Evolutionary conservation across 2,329 filamentous ascomycete genomes (phyloP), one percentile per base, ranked within the genome.

Genomic region (Fusarium coffeatum): DNA sequence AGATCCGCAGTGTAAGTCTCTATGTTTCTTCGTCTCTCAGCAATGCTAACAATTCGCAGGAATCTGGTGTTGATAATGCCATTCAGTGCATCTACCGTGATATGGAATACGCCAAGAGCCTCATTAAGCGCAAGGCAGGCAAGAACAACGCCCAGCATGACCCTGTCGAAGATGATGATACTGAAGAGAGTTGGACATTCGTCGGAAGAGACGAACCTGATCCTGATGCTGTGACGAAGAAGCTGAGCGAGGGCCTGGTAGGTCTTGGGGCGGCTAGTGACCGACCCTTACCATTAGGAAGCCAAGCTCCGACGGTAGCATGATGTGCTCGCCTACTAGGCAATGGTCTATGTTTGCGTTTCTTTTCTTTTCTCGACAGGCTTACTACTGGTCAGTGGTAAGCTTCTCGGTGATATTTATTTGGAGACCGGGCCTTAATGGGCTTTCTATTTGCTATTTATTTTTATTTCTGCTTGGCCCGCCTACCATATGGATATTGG

Each of bases 41-140:
- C 40, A 60, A 12, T 59, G 53, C 78, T 79, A 74, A 82, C 77
- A 73, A 28, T 27, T 30, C 28, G 62, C 67, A 97, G 92, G 95
- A 99, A 79, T 90, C 93, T 70, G 96, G 96, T 37, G 94, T 98
- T n/a, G 89, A 91, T 49, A 92, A 87, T 8, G 96, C 95, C 8
- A 96, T 98, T 67, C 93, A 97, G 79, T 92, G 90, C 64, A 93
- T 99, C 59, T 99, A 98, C 78, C 92, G 96, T 43, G 95, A 98
- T 78, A 86, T 98, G 59, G 96, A 98, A 77, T 98, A 98, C 75
- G 94, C 96, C 40, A 92, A 89, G 79, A 91, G 91, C 18, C 84
- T 98, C 46, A 92, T 97, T 78, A 92, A 92, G 79, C 88, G 83
- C 60, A 88, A 88, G 78, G 80, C 82, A 3, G 83, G 83, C 67